Percentiles rank a stretch among this genome's conserved stretches.
Conservation (phyloP, 2,329 filamentous ascomycete genomes). For the Fusarium fujikuroi region DNA sequence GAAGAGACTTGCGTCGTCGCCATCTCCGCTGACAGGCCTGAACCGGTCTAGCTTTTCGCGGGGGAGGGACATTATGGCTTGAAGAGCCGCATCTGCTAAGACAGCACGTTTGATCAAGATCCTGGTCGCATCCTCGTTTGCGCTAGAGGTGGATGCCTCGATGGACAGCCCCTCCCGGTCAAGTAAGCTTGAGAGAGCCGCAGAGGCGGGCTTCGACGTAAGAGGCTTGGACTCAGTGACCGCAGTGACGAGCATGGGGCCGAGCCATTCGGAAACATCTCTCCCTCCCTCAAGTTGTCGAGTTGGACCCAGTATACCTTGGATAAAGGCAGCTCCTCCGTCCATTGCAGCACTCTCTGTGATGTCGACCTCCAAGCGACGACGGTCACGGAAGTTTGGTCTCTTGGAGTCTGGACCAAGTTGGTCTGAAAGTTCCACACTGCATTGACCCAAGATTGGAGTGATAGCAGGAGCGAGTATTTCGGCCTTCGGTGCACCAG, state of each 20-base stretch:
- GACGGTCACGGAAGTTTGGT: neutral
- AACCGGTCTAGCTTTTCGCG: neutral
- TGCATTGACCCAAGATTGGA: slow-evolving; percentile 10
- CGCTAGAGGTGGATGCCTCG: neutral
- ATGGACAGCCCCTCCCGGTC: neutral
- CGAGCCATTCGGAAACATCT: slow-evolving; percentile 14
- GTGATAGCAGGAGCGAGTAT: slow-evolving; percentile 4
- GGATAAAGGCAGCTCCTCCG: slow-evolving; percentile 1
- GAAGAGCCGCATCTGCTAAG: neutral
- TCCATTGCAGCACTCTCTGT: neutral
- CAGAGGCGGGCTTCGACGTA: neutral
- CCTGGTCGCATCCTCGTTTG: neutral
- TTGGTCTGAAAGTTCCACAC: neutral
- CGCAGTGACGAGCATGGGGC: slow-evolving; percentile 7
- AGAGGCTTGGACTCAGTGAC: neutral
- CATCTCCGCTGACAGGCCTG: neutral
- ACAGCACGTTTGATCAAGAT: neutral
- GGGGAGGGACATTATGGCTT: neutral
- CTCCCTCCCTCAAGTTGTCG: slow-evolving; percentile 17
- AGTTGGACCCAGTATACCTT: slow-evolving; percentile 14
- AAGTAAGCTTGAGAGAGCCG: neutral
- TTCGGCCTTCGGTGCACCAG: slow-evolving; percentile 7
- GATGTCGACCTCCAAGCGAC: neutral
- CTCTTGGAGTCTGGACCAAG: too few relatives aligned
- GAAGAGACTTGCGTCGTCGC: neutral